Evolutionary conservation across 768 basidiomycete genomes (phyloP).

Genomic region (Termitomyces heimii): DNA sequence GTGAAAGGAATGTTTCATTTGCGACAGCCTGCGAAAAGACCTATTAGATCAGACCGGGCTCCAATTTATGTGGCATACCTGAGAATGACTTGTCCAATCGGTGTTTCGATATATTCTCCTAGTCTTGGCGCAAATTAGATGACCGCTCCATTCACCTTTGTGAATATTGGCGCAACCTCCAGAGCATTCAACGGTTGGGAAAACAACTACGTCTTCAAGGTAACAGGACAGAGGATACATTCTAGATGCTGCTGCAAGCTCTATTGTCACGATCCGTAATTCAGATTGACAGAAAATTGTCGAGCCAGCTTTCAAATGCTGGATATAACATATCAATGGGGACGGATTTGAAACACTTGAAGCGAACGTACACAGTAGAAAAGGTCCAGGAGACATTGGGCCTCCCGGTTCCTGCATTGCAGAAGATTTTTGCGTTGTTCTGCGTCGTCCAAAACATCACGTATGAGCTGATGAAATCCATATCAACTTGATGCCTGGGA

Average conservation of each 20-base stretch:
- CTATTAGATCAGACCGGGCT: background rate
- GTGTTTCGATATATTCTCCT: background rate
- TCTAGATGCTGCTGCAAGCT: background rate
- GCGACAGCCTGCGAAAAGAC: background rate
- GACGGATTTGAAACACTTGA: background rate
- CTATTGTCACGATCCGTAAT: background rate
- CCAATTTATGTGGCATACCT: background rate
- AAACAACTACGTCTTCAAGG: background rate
- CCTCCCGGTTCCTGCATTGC: background rate
- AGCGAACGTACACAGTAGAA: background rate
- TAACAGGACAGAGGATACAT: background rate
- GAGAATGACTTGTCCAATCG: background rate
- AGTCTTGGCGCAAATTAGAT: background rate
- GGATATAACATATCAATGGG: too few species aligned
- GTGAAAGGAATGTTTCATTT: background rate
- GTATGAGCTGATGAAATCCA: background rate
- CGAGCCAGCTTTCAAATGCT: background rate
- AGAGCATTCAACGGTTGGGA: background rate
- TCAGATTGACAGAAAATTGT: background rate
- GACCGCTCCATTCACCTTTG: background rate
- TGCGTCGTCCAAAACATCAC: background rate
- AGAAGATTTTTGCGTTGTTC: background rate
- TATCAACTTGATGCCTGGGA: background rate
- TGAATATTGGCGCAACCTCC: conserved; percentile 3
- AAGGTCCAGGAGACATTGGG: background rate